Base-by-base conservation (phyloP, 2,329 filamentous ascomycete genomes). In the Davidsoniella neocaledoniae region DNA sequence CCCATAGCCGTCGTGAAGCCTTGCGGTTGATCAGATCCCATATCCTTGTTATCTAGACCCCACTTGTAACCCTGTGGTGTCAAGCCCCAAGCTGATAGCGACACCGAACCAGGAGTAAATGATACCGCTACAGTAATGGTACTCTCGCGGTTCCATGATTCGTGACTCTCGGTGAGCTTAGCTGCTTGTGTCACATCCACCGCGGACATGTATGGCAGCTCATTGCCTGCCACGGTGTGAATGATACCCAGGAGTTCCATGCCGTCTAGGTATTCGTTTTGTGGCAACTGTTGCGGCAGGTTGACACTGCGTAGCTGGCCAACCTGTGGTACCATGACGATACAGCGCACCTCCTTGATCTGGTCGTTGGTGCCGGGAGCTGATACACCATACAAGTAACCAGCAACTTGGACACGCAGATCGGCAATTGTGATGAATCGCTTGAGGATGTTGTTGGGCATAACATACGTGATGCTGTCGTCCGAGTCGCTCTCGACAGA, bases 391-490 rank as follows among this genome's bases (percentile, higher is more conserved):
- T 98, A 98, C 0, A 98, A 74, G 63, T 94, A 98, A 1, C 88
- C 91, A 14, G 90, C 88, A 46, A 98, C 88, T 66, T 98, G 91
- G 12, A 96, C 88, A 44, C 93, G 84, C 50, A 98, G 76, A 68
- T 98, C 91, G 43, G 91, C 83, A 61, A 98, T 93, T 21, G 86
- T 91, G 68, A 98, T 96, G 72, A 98, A 98, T 56, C 86, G 85
- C 74, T 94, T 95, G 59, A 98, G 75, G 45, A 98, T 82, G 64
- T 98, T 98, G 76, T 96, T 98, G 1, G 91, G 91, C 86, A 98
- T 95, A 59, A 98, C 85, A 60, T 96, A 98, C 1, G 90, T 98
- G 61, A 85, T 83, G 36, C 49, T 53, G 59, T 88, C 86, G 53
- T 94, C 87, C 55, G 91, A 77, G 49, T 87, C 84, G 56, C 90